These are phyloP conservation scores for Sordariomycetes sp. DNA, from an alignment of 2,329 filamentous ascomycete genomes.

Conservation along the genomic window DNA sequence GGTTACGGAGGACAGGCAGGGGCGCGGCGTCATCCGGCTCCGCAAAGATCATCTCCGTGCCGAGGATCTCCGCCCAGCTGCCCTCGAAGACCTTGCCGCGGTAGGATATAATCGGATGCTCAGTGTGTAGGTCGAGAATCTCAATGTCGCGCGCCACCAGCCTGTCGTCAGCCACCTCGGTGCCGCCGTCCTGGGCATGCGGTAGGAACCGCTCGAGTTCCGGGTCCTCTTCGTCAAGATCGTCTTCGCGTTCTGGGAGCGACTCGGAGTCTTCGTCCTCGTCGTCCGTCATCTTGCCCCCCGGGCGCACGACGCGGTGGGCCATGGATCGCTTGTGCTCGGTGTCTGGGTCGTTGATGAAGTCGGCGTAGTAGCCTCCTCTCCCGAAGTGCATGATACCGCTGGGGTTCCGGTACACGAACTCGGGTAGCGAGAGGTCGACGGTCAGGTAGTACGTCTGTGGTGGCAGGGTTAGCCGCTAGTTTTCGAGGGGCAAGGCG, in stretches of 20 bases:
- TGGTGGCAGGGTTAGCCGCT: background rate
- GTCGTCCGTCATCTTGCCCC: conserved; percentile 9
- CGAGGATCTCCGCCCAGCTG: conserved; percentile 71
- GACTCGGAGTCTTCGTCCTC: conserved; percentile 15
- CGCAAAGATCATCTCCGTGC: conserved; percentile 71
- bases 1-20: conserved; percentile 36
- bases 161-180: conserved; percentile 5
- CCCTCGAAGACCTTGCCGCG: conserved; percentile 69
- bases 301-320: conserved; percentile 1
- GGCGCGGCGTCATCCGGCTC: conserved; percentile 23
- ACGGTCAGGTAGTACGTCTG: conserved; percentile 55
- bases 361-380: conserved; percentile 15
- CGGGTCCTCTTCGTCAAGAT: conserved; percentile 5
- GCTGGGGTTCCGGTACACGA: conserved; percentile 16
- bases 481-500: background rate
- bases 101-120: conserved; percentile 70
- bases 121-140: conserved; percentile 70
- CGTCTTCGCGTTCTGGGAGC: conserved; percentile 22
- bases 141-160: conserved; percentile 44
- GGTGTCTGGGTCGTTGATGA: conserved; percentile 11
- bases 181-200: background rate
- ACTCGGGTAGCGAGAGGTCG: conserved; percentile 51
- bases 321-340: conserved; percentile 5
- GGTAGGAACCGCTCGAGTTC: conserved; percentile 1
- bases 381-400: conserved; percentile 8